Percentiles rank a stretch among this genome's conserved stretches.
Conservation (phyloP, 768 basidiomycete species). For the Mycena vulgaris region DNA sequence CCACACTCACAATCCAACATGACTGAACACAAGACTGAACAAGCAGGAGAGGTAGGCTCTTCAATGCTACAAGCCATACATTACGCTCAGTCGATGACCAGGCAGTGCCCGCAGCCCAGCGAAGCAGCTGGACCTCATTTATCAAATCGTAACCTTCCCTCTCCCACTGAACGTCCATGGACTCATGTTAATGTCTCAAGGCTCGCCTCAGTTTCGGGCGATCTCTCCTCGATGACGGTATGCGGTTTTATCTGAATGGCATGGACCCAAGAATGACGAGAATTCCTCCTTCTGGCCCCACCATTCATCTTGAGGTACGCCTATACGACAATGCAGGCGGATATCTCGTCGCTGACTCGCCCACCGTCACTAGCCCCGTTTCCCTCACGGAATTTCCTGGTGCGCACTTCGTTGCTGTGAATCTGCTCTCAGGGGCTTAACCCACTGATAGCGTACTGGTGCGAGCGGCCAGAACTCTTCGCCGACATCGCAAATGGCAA, state of each 20-base stretch:
- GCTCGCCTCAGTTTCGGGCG: conserved; percentile 90
- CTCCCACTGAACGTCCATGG: conserved; percentile 24
- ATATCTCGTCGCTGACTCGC: not conserved
- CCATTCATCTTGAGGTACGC: conserved; percentile 75
- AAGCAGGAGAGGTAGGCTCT: conserved; percentile 24
- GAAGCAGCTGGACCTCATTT: conserved; percentile 91
- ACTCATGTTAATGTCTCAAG: conserved; percentile 52
- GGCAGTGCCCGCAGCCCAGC: conserved; percentile 88
- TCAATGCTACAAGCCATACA: not conserved
- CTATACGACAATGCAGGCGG: not conserved
- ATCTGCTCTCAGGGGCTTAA: conserved; percentile 25
- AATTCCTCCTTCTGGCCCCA: conserved; percentile 52
- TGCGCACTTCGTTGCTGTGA: conserved; percentile 50
- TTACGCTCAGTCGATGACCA: conserved; percentile 30
- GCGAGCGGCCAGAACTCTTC: conserved; percentile 93
- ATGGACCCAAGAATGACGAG: too few species aligned
- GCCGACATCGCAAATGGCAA: conserved; percentile 86
- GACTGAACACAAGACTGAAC: conserved; percentile 38
- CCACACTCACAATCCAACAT: conserved; percentile 17
- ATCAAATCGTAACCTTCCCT: conserved; percentile 78
- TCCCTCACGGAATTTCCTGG: conserved; percentile 95
- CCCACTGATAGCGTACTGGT: conserved; percentile 87
- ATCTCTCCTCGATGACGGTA: conserved; percentile 85
- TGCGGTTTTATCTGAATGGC: not conserved
- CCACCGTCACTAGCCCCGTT: conserved; percentile 76